Evolutionary conservation across 805 yeast genomes (phyloP).

Genomic region (Ogataea paradorogensis): DNA sequence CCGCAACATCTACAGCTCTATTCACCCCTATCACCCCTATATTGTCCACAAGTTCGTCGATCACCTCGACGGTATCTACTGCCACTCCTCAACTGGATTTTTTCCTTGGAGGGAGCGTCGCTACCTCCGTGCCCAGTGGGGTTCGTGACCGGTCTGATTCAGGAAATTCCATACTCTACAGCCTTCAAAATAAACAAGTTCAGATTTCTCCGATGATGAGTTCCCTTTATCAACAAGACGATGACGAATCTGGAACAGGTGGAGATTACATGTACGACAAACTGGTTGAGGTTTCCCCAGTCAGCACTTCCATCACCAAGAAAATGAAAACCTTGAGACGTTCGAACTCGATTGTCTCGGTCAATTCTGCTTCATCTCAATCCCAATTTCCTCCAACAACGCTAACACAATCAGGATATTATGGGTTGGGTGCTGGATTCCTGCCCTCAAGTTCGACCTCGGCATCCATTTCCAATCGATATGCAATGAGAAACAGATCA

Average conservation of each 20-base stretch:
- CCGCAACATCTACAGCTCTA: conserved; percentile 7
- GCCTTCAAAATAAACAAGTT: conserved; percentile 4
- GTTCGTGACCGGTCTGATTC: conserved; percentile 23
- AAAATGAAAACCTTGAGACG: conserved; percentile 28
- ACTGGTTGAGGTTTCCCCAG: conserved; percentile 24
- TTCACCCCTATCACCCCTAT: conserved; percentile 26
- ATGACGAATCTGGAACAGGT: conserved; percentile 9
- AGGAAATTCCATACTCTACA: conserved; percentile 14
- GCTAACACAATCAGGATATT: neutral
- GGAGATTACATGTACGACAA: conserved; percentile 14
- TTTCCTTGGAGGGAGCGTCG: neutral
- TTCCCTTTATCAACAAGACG: conserved; percentile 21
- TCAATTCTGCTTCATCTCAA: conserved; percentile 23
- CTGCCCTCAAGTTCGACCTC: conserved; percentile 10
- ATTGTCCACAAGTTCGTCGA: conserved; percentile 25
- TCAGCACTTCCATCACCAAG: conserved; percentile 28
- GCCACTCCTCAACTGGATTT: conserved; percentile 9
- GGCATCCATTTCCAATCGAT: conserved; percentile 2
- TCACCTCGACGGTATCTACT: conserved; percentile 15
- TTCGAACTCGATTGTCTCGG: conserved; percentile 29
- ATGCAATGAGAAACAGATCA: conserved; percentile 17
- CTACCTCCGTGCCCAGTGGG: neutral
- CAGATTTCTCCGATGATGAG: conserved; percentile 19
- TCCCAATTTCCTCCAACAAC: conserved; percentile 21
- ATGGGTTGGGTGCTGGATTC: conserved; percentile 8